Base-by-base conservation (phyloP, 129 eudicot genomes). In the Calendula officinalis region DNA sequence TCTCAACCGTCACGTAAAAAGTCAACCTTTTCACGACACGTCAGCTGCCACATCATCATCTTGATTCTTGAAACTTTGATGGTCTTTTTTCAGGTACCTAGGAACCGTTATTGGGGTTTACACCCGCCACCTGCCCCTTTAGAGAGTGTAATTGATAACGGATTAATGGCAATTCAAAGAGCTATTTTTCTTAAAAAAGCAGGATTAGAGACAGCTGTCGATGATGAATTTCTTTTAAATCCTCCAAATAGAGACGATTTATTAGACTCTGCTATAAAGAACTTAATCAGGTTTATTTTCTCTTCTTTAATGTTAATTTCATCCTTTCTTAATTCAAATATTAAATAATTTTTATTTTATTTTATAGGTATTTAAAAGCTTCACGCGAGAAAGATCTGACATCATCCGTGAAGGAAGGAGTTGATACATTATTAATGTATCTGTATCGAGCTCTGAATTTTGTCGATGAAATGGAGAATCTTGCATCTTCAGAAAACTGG, bases 81-180 rank as follows among this genome's bases (percentile, higher is more conserved):
- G 48, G 11, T 61, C 72, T 45, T 12, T 51, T 62, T 53, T 46
- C 77, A 94, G 99, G 99, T 86, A 40, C 97, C 97, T 43, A 83
- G 96, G 68, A 88, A 88, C 43, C 83, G 97, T 35, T 94, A 94
- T 66, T 88, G 99, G 99, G 96, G 97, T 48, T 77, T 94, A 80
- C 99, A 88, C 67, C 99, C 99, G 64, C 99, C 99, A 30, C 99
- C 99, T 35, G 59, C 82, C 62, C 84, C 79, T 56, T 78, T 94
- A 15, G 99, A 94, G 79, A 84, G 78, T 71, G 97, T 94, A 58
- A 79, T 94, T 41, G 99, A 94, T 56, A 87, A 86, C 68, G 99
- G 99, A 33, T 73, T 94, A 64, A 75, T 80, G 80, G 83, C 95
- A 51, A 86, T 94, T 67, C 97, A 94, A 75, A 80, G 87, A 82